Conservation (phyloP, 2,329 filamentous ascomycete genomes). For the Penicillium freii region DNA sequence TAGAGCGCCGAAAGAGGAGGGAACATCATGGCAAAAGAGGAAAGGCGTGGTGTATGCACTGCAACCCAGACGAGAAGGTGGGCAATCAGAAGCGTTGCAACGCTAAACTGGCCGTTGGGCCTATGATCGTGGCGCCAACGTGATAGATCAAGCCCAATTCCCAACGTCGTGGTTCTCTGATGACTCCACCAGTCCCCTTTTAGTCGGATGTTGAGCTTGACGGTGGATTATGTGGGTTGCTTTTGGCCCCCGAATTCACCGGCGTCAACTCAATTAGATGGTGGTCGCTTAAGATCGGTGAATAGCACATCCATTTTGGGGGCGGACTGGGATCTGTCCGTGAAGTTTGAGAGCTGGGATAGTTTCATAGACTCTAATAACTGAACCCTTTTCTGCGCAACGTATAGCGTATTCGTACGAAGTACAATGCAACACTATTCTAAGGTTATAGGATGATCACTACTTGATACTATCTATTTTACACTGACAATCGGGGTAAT, state of each 20-base stretch:
- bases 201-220: background rate
- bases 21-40: background rate
- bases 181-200: background rate
- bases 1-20: background rate
- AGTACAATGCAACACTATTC: background rate
- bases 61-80: background rate
- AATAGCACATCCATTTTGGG: background rate
- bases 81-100: slow-evolving; percentile 2
- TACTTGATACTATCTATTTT: background rate
- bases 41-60: background rate
- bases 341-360: background rate
- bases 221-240: background rate
- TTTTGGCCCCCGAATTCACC: slow-evolving; percentile 5
- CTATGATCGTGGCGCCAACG: slow-evolving; percentile 4
- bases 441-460: background rate
- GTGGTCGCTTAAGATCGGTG: background rate
- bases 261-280: slow-evolving; percentile 8
- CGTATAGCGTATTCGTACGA: background rate
- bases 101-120: slow-evolving; percentile 1
- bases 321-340: background rate
- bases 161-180: background rate
- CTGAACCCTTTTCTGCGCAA: background rate
- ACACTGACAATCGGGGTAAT: background rate
- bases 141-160: slow-evolving; percentile 12
- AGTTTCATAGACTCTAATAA: background rate